Evolutionary conservation across 73 alveolate species (phyloP).

Genomic region (Tetrahymena borealis): DNA sequence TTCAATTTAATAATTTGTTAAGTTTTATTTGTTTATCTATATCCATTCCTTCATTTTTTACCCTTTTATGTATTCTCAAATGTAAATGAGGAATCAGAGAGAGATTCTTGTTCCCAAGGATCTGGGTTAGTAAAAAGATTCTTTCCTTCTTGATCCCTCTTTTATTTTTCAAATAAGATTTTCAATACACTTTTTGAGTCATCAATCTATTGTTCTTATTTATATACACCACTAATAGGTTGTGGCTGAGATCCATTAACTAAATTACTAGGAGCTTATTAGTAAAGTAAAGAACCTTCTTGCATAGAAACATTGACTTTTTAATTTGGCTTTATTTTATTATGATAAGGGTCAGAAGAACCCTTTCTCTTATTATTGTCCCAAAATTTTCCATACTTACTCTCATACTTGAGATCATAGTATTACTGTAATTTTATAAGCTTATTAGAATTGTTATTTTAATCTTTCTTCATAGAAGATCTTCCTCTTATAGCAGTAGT

Average conservation of each 20-base stretch:
- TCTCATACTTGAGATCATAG: not conserved
- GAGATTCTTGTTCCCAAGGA: not conserved
- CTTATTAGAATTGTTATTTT: not conserved
- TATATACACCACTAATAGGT: not conserved
- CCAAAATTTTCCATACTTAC: not conserved
- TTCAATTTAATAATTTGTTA: too few relatives aligned
- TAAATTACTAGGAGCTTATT: not conserved
- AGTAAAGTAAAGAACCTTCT: not conserved
- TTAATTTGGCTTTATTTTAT: not conserved
- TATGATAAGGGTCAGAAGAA: not conserved
- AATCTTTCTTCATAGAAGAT: not conserved
- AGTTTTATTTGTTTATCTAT: too few relatives aligned
- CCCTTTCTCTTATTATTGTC: not conserved
- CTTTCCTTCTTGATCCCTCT: not conserved
- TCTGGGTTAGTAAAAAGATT: not conserved
- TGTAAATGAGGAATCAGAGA: not conserved
- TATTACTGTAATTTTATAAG: not conserved
- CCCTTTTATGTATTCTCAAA: not conserved
- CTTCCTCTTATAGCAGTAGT: too few relatives aligned
- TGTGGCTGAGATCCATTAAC: not conserved
- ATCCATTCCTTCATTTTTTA: not conserved
- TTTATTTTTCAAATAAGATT: not conserved
- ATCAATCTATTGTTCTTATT: not conserved
- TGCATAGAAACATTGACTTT: not conserved
- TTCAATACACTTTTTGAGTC: not conserved